Conservation (phyloP, 345 rosid species). For the Populus nigra region DNA sequence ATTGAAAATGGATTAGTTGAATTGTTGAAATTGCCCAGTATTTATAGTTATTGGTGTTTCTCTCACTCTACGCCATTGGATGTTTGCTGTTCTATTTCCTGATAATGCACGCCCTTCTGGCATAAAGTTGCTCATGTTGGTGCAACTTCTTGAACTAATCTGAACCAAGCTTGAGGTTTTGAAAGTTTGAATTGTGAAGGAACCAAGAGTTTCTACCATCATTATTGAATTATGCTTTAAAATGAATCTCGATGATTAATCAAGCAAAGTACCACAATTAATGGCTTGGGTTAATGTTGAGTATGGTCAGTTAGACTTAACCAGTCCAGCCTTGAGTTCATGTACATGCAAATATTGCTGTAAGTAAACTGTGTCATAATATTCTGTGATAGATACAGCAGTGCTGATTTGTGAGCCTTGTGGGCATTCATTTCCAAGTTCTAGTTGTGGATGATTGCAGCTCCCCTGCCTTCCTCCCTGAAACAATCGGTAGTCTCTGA, state of each 20-base stretch:
- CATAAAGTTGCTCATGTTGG: background rate
- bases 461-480: background rate
- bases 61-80: background rate
- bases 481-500: background rate
- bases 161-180: background rate
- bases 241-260: background rate
- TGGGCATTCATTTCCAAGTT: slow-evolving; percentile 1
- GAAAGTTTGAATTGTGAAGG: background rate
- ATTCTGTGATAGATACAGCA: background rate
- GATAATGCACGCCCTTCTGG: background rate
- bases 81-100: background rate
- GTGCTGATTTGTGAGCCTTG: background rate
- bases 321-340: background rate
- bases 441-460: background rate
- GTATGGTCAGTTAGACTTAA: background rate
- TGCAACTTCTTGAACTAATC: background rate
- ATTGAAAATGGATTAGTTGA: background rate
- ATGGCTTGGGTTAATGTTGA: background rate
- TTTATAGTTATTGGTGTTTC: background rate
- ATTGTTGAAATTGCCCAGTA: background rate
- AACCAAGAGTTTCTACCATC: background rate
- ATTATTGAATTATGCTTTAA: background rate
- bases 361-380: background rate
- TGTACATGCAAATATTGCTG: background rate
- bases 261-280: background rate